Base-by-base conservation (phyloP, 495 filamentous ascomycete genomes). In the Schizothecium vesticola region DNA sequence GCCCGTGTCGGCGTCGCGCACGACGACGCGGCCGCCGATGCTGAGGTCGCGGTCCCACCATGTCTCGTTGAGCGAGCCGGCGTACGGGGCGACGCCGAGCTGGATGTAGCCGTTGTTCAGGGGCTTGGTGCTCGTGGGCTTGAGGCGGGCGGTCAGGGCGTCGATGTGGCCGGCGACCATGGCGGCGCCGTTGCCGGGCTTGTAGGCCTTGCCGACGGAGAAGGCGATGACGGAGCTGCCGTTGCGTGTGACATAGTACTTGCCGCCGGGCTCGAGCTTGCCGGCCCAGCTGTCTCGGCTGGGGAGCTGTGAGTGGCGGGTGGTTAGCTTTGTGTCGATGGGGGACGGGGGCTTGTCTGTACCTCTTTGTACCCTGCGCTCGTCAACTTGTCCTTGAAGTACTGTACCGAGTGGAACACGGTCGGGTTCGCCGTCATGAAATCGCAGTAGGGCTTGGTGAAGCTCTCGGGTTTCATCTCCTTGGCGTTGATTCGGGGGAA, bases 21-120 rank as follows among this genome's bases (percentile, higher is more conserved):
- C 88, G 36, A 97, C 82, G 9, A 99, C 94, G 56, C 92, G 85
- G 11, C 95, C 95, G 61, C 92, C 95, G 71, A 97, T 89, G 61
- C 90, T 89, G 56, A 99, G 85, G 80, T 99, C 95, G 19, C 94
- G 85, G 80, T 97, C 94, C 92, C 92, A 97, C 94, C 94, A 97
- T 2, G 94, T 97, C 64, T 80, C 81, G 70, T 94, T 93, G 64
- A 97, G 78, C 23, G 81, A 92, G 36, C 95, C 93, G 12, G 93
- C 95, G 75, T 97, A 99, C 0, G 91, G 95, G 4, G 95, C 95
- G 31, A 99, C 90, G 6, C 90, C 94, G 4, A 99, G 84, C 80
- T 97, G 92, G n/a, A 89, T 71, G 77, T 92, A 99, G 33, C 94
- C 94, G 24, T 90, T 88, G 73, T 89, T 92, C 61, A 81, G 90